These are phyloP conservation scores for Nothophytophthora sp. DNA, from an alignment of 352 stramenopile genomes.

Conservation along the genomic window DNA sequence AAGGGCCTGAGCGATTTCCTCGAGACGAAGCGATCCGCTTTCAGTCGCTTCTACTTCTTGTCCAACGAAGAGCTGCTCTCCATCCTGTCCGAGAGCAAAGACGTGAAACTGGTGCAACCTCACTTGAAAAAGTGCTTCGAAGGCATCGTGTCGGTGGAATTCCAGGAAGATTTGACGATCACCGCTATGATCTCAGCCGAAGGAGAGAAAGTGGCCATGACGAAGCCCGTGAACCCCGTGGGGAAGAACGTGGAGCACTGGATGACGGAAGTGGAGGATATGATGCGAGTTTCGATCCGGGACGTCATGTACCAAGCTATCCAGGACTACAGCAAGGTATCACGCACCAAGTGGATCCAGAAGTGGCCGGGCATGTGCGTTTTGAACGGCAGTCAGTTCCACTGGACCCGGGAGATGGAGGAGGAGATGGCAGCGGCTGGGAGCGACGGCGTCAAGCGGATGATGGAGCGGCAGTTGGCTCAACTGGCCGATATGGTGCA, in stretches of 20 bases:
- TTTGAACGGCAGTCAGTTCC: conserved; percentile 94
- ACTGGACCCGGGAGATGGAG: conserved; percentile 96
- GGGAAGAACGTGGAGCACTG: conserved; percentile 96
- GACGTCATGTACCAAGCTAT: conserved; percentile 93
- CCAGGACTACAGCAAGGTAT: conserved; percentile 89
- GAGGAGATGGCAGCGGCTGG: conserved; percentile 79
- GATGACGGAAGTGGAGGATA: conserved; percentile 94
- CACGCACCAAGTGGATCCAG: conserved; percentile 95
- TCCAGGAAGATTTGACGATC: conserved; percentile 92
- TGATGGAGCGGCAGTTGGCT: conserved; percentile 89
- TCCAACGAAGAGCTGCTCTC: conserved; percentile 95
- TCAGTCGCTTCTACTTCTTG: conserved; percentile 95
- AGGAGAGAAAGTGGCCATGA: conserved; percentile 89
- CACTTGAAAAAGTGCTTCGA: conserved; percentile 97
- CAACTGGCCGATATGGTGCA: conserved; percentile 97
- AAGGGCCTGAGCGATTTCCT: conserved; percentile 96
- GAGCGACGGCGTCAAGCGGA: conserved; percentile 87
- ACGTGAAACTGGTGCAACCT: conserved; percentile 93
- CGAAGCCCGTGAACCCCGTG: conserved; percentile 86
- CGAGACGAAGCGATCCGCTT: conserved; percentile 93
- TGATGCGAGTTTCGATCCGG: conserved; percentile 92
- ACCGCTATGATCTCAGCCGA: conserved; percentile 91
- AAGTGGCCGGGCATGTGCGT: conserved; percentile 94
- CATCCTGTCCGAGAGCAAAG: conserved; percentile 96
- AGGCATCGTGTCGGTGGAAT: conserved; percentile 92